Evolutionary conservation across 192 early-diverging fungal species (phyloP), one percentile per base, ranked within the genome.

Genomic region (Bifiguratus adelaidae): DNA sequence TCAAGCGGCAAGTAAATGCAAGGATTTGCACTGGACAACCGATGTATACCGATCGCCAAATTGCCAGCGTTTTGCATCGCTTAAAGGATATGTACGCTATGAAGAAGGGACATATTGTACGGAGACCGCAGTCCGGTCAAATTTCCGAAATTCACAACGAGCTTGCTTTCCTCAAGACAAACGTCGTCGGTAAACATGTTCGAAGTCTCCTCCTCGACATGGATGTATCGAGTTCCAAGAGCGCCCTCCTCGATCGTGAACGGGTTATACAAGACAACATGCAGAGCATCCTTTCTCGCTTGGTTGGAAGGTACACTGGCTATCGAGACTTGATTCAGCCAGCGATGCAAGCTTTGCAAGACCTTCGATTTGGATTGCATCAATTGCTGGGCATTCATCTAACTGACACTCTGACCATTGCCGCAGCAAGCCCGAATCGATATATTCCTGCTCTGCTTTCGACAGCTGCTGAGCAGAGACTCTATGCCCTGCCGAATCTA

Each of bases 241-340:
- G 60, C 0, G 52, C 72, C 5, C 47, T 67, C 11, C 47, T 74
- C 9, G 65, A 82, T 20, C 63, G 77, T 13, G 85, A 86, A 51
- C 33, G 51, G 37, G 53, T 78, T 33, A 64, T 90, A 40, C 89
- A 92, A 56, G 77, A 73, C 29, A 82, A 78, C 37, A 65, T 83
- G 3, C 48, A 59, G 1, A 68, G 84, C 15, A 81, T 84, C 42
- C 67, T 86, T 36, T 63, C 72, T 35, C 58, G 80, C 16, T 56
- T 86, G 23, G 60, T 73, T 22, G 45, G 60, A 18, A 85, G 85
- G 49, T 92, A 83, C 60, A 74, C 76, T 1, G 51, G 74, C 9
- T 92, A 88, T 58, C 62, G 68, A 15, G 90, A 92, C 65, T 68
- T 92, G 36, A 49, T 85, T 1, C 79, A 84, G 16, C 86, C 86